phyloP scores from a whole-genome alignment of 1,284 basidiomycete species.

The Cystobasidium slooffiae region DNA sequence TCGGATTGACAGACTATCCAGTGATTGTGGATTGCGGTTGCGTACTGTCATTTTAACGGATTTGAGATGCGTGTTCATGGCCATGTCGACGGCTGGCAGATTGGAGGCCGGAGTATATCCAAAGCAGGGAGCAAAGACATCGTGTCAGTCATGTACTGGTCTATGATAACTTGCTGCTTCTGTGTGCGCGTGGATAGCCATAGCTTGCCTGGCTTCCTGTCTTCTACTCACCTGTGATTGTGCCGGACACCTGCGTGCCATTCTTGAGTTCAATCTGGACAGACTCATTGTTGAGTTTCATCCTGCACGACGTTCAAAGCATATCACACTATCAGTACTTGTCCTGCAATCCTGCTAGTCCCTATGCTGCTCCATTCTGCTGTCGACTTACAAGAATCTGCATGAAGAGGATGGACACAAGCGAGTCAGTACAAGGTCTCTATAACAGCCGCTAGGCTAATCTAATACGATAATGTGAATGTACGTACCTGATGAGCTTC shows the following conservation, averaged over 20 bases:
- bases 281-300: slow-evolving; percentile 99
- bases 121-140: neutral
- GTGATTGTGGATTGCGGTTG: slow-evolving; percentile 78
- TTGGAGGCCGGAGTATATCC: neutral
- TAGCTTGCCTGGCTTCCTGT: neutral
- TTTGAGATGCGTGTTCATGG: slow-evolving; percentile 57
- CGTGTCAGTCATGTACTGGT: neutral
- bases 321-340: neutral
- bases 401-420: neutral
- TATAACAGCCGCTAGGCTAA: neutral
- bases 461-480: neutral
- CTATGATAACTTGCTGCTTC: neutral
- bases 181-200: neutral
- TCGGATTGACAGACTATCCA: slow-evolving; percentile 87
- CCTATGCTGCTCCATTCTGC: neutral
- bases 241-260: slow-evolving; percentile 91
- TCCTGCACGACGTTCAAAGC: slow-evolving; percentile 57
- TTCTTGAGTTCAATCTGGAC: slow-evolving; percentile 99
- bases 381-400: slow-evolving; percentile 45
- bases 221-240: slow-evolving; percentile 80
- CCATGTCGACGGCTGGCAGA: slow-evolving; percentile 53
- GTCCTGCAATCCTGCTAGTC: neutral
- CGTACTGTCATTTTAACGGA: slow-evolving; percentile 93
- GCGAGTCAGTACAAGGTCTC: slow-evolving; percentile 5
- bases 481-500: slow-evolving; percentile 44